Evolutionary conservation across 2,329 filamentous ascomycete genomes (phyloP).

Genomic region (Diplodia seriata): DNA sequence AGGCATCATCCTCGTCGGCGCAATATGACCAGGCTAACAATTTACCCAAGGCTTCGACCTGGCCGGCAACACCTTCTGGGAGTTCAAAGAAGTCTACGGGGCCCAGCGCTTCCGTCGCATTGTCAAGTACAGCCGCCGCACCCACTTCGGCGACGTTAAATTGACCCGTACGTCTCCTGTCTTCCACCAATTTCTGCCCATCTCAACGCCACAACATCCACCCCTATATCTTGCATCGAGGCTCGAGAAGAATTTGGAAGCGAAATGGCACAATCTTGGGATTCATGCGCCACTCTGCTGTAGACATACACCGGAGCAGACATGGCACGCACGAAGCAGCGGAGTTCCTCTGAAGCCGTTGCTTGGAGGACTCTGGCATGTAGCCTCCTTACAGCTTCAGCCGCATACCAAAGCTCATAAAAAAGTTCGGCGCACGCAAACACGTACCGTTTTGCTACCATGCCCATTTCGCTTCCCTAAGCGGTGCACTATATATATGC

Average conservation of each 20-base stretch:
- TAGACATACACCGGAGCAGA: no score
- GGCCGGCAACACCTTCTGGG: slow-evolving; percentile 70
- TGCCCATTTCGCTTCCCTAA: slow-evolving; percentile 19
- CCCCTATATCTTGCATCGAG: slow-evolving; percentile 31
- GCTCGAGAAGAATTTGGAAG: slow-evolving; percentile 2
- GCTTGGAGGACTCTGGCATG: not conserved
- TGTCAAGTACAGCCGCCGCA: slow-evolving; percentile 60
- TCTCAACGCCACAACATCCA: not conserved
- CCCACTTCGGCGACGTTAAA: slow-evolving; percentile 66
- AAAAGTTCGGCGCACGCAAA: slow-evolving; percentile 5
- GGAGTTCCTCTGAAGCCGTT: not conserved
- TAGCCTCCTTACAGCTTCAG: not conserved
- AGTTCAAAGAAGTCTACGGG: slow-evolving; percentile 66
- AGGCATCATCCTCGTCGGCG: slow-evolving; percentile 7
- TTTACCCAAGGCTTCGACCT: slow-evolving; percentile 62
- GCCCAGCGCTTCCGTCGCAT: slow-evolving; percentile 63
- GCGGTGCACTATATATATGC: not conserved
- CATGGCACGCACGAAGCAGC: not conserved
- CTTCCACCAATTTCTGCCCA: not conserved
- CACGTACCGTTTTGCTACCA: slow-evolving; percentile 13
- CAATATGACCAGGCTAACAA: slow-evolving; percentile 12
- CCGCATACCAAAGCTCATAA: not conserved
- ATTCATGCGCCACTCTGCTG: slow-evolving; percentile 4
- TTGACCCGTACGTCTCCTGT: slow-evolving; percentile 57
- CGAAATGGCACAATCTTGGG: slow-evolving; percentile 36